Base-by-base conservation (phyloP, 306 rosid genomes). In the Ceratonia siliqua region DNA sequence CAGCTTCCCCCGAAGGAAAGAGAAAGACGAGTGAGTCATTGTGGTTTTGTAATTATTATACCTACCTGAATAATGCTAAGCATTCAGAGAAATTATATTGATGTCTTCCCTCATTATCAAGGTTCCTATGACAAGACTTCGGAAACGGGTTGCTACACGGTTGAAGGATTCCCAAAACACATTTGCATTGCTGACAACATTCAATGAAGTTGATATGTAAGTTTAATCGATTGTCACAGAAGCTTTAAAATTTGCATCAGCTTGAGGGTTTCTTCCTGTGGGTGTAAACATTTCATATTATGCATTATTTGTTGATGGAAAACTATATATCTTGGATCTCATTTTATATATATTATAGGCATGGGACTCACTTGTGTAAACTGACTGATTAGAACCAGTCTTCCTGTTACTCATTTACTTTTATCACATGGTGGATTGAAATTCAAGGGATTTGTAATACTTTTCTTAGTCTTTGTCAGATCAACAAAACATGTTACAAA, bases 81-180 rank as follows among this genome's bases (percentile, higher is more conserved):
- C 35, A 64, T 42, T 15, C 14, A 4, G 13, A 8, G 12, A 15
- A 20, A 57, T 76, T 72, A 9, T 70, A 15, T 38, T 81, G 35
- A 79, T 70, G 53, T 53, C 14, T 49, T 73, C n/a, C n/a, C n/a
- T n/a, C 45, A n/a, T 83, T 17, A 24, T 77, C 76, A 43, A 91
- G 97, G 94, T 91, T 87, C 92, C 92, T 62, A 89, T 91, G 97
- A 91, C 92, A 52, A 91, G 91, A 72, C 88, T 91, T 66, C 82
- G 94, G 49, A 89, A 86, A 62, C 84, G 95, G 13, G 92, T 89
- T 70, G 91, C 92, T 50, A 83, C 81, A 33, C 76, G 92, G 27
- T 83, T 91, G 92, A 91, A 91, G 58, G 97, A 91, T 81, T 87
- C 97, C 59, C 97, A 91, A 62, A 91, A 91, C 86, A 91, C 95